Evolutionary conservation across 2,329 filamentous ascomycete species (phyloP).

Genomic region (Lasiodiplodia sp.): DNA sequence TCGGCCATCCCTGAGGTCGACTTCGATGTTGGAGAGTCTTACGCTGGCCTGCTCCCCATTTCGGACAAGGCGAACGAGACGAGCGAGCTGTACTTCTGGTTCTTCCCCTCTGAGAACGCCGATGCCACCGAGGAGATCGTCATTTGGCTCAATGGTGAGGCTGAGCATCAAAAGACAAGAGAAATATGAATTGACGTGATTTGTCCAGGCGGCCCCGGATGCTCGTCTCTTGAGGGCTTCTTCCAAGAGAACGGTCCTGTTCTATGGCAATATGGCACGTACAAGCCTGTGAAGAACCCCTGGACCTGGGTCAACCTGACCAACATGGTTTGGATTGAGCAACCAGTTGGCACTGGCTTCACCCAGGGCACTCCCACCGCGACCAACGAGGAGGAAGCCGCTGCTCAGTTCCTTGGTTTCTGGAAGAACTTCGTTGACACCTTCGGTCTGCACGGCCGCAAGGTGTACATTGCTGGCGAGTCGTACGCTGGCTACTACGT

Average conservation of each 20-base stretch:
- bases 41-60: conserved; percentile 69
- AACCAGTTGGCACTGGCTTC: conserved; percentile 75
- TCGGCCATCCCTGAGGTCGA: conserved; percentile 70
- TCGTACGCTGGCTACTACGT: conserved; percentile 63
- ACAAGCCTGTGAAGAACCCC: conserved; percentile 49
- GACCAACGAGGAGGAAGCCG: conserved; percentile 71
- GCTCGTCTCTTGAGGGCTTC: conserved; percentile 56
- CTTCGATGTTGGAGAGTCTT: conserved; percentile 73
- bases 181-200: conserved; percentile 16
- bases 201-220: conserved; percentile 50
- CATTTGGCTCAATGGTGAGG: conserved; percentile 58
- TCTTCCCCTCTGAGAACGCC: conserved; percentile 65
- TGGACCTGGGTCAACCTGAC: conserved; percentile 68
- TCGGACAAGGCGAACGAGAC: conserved; percentile 57
- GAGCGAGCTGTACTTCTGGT: conserved; percentile 68
- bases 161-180: too few species aligned
- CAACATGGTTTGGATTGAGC: conserved; percentile 76
- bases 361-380: conserved; percentile 70
- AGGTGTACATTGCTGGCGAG: conserved; percentile 77
- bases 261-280: conserved; percentile 53
- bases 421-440: conserved; percentile 79
- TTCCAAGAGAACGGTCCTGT: conserved; percentile 58
- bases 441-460: conserved; percentile 70
- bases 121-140: conserved; percentile 64
- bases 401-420: conserved; percentile 77